Evolutionary conservation across 495 filamentous ascomycete genomes (phyloP).

Genomic region (Haplographium delicatum): DNA sequence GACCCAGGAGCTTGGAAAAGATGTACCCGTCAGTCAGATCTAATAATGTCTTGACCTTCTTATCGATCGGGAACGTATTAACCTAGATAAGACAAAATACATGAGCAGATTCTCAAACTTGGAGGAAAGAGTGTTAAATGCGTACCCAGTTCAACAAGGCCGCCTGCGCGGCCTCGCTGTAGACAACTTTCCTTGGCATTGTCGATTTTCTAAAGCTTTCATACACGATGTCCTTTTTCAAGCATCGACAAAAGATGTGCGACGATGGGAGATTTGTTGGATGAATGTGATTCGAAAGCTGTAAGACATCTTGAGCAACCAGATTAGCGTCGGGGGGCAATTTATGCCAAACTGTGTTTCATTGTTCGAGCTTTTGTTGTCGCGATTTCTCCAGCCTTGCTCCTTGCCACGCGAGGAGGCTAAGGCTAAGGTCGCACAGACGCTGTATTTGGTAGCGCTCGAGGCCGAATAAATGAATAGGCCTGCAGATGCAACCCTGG

Average conservation of each 20-base stretch:
- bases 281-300: background rate
- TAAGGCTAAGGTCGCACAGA: too few species aligned
- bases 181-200: too few species aligned
- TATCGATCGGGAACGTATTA: conserved; percentile 22
- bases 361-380: conserved; percentile 6
- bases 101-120: conserved; percentile 5
- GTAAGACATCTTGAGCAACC: conserved; percentile 15
- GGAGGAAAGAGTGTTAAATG: background rate
- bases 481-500: too few species aligned
- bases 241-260: background rate
- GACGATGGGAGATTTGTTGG: background rate
- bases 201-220: too few species aligned
- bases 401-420: conserved; percentile 11
- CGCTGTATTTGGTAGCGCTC: too few species aligned
- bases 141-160: conserved; percentile 25
- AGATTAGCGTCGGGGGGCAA: conserved; percentile 5
- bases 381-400: background rate
- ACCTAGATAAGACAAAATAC: conserved; percentile 16
- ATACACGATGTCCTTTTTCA: background rate
- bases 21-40: conserved; percentile 72
- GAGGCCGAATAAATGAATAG: too few species aligned
- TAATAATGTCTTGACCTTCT: conserved; percentile 34
- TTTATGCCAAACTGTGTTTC: conserved; percentile 19
- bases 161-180: too few species aligned
- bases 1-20: conserved; percentile 58